phyloP scores from a whole-genome alignment of 106 monocot species.

The Cymbidium sinense region DNA sequence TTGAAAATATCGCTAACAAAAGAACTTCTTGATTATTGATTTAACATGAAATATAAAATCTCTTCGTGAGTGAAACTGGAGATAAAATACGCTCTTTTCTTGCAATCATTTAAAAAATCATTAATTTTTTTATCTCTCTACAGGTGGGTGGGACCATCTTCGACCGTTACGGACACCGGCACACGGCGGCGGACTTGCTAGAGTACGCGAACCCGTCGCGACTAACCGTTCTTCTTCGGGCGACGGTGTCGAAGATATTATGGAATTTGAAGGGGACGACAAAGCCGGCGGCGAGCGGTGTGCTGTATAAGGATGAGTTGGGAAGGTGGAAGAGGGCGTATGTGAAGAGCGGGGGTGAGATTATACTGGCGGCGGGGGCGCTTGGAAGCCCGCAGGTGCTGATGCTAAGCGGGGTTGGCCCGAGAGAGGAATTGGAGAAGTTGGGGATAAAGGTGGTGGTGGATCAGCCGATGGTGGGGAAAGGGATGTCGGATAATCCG shows the following conservation, averaged over 20 bases:
- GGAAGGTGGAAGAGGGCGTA: conserved; percentile 44
- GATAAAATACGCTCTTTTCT: too few relatives aligned
- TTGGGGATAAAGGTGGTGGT: conserved; percentile 33
- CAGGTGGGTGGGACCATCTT: conserved; percentile 19
- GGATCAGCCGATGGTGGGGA: conserved; percentile 48
- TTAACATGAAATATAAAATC: too few relatives aligned
- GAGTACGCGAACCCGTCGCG: conserved; percentile 17
- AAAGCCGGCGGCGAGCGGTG: conserved; percentile 42
- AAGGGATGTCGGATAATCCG: conserved; percentile 74
- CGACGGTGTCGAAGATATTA: conserved; percentile 35
- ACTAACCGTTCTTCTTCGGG: conserved; percentile 48
- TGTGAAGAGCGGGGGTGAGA: conserved; percentile 34
- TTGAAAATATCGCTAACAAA: too few relatives aligned
- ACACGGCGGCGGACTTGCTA: conserved; percentile 44
- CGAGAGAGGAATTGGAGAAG: conserved; percentile 24
- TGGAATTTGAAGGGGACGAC: conserved; percentile 17
- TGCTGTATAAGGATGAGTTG: conserved; percentile 40
- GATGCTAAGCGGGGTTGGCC: conserved; percentile 74
- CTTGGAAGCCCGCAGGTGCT: conserved; percentile 76
- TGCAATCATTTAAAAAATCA: too few relatives aligned
- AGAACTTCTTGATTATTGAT: too few relatives aligned
- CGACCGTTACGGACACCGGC: conserved; percentile 15
- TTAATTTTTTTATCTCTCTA: too few relatives aligned
- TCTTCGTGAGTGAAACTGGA: too few relatives aligned
- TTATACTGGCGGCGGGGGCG: conserved; percentile 61